These are phyloP conservation scores for Gossypioides kirkii DNA, from an alignment of 345 rosid species.

Conservation along the genomic window DNA sequence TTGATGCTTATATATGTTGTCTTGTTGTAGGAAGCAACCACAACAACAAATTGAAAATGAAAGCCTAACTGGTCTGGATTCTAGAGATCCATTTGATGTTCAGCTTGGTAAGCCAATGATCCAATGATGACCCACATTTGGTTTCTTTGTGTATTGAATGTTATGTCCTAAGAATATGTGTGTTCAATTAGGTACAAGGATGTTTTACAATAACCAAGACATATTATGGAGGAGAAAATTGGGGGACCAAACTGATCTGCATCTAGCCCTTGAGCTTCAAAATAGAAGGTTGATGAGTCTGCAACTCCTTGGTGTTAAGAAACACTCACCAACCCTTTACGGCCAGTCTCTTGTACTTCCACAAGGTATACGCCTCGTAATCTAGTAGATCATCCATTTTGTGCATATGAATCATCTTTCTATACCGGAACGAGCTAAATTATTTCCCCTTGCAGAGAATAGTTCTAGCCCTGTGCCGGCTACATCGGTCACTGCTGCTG, in stretches of 20 bases:
- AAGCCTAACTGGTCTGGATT: slow-evolving; percentile 72
- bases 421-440: background rate
- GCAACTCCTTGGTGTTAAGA: slow-evolving; percentile 79
- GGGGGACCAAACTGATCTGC: slow-evolving; percentile 70
- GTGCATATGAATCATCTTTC: background rate
- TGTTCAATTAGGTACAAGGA: slow-evolving; percentile 45
- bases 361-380: slow-evolving; percentile 26
- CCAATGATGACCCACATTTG: background rate
- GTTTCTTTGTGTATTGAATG: background rate
- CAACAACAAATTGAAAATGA: slow-evolving; percentile 49
- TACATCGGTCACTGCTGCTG: slow-evolving; percentile 16
- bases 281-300: slow-evolving; percentile 68
- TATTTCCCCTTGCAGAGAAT: slow-evolving; percentile 32
- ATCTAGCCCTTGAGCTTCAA: slow-evolving; percentile 74
- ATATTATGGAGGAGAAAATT: slow-evolving; percentile 64
- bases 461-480: slow-evolving; percentile 28
- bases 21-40: slow-evolving; percentile 37
- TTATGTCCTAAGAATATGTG: background rate
- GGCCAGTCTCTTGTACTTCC: slow-evolving; percentile 38
- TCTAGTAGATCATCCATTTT: background rate
- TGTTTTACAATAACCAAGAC: slow-evolving; percentile 63
- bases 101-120: slow-evolving; percentile 37
- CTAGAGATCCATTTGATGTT: slow-evolving; percentile 59
- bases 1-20: background rate
- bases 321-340: slow-evolving; percentile 51